Base-by-base conservation (phyloP, 805 yeast genomes). In the Saccharomycopsis vini region DNA sequence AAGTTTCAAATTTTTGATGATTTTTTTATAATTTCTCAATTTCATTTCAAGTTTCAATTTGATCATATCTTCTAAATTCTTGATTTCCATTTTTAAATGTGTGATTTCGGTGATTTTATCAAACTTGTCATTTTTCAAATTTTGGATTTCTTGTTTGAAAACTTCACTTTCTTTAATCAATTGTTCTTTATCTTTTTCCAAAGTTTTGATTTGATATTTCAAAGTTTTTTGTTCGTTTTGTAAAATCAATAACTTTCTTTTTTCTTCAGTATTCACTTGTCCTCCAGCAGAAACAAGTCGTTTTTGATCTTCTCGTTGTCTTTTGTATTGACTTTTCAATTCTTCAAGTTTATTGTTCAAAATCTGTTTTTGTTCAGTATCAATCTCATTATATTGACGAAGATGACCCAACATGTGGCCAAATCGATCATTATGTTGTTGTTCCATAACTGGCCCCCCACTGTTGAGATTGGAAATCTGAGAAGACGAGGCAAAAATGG, bases 61-160 rank as follows among this genome's bases (percentile, higher is more conserved):
- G 20, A 46, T 43, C 21, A 22, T 39, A 10, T 19, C 37, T 34
- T 46, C 50, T 10, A 44, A 22, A 18, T 43, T 29, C 20, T 22
- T 30, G 19, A 47, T 21, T 21, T 21, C 40, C 12, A 47, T 33
- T 41, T 41, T 47, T 19, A 47, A 19, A 22, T 37, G 23, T n/a
- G 48, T 47, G 30, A 40, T 20, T 24, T 47, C 48, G 15, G 43
- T 36, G 13, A 47, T 47, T 16, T 47, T 43, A 16, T 47, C 47
- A 41, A 47, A 47, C 20, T 47, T 47, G 15, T 47, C 50, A 12
- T 24, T 35, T 23, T 42, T 44, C 40, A 47, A 36, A 7, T 29
- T 26, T n/a, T 41, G 36, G 13, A 44, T 35, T 31, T 47, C 45
- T 28, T 18, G 36, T 15, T 38, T 40, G 28, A 44, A 44, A 6